phyloP scores from a whole-genome alignment of 306 rosid genomes.

The Fragaria iinumae region DNA sequence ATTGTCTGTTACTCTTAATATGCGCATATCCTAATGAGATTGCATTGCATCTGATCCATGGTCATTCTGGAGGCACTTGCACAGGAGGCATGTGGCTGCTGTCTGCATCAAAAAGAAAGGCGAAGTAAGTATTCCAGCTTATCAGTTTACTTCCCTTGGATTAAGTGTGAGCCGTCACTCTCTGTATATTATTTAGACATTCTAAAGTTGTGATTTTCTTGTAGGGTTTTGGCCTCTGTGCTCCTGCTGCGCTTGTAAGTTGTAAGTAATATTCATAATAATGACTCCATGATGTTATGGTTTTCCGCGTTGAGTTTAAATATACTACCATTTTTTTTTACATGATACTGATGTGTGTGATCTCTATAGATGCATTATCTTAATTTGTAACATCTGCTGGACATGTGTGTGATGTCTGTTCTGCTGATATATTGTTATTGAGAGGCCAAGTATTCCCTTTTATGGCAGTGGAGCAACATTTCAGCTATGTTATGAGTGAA shows the following conservation, averaged over 20 bases:
- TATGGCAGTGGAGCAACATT: background rate
- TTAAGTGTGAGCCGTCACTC: background rate
- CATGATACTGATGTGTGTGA: background rate
- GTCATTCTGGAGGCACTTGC: slow-evolving; percentile 66
- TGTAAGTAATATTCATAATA: slow-evolving; percentile 37
- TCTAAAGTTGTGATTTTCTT: slow-evolving; percentile 5
- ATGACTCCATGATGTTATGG: background rate
- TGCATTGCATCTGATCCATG: slow-evolving; percentile 83
- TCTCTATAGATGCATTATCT: background rate
- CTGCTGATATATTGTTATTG: background rate
- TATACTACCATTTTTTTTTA: background rate
- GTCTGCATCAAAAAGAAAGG: slow-evolving; percentile 36
- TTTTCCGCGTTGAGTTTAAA: background rate
- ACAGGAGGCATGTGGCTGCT: slow-evolving; percentile 52
- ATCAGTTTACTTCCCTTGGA: background rate
- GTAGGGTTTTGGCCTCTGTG: slow-evolving; percentile 31
- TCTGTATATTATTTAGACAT: background rate
- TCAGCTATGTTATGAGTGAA: background rate
- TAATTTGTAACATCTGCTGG: background rate
- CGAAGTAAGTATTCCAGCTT: slow-evolving; percentile 48
- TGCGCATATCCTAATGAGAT: slow-evolving; percentile 57
- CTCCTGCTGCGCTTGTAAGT: slow-evolving; percentile 11
- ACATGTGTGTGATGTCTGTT: background rate
- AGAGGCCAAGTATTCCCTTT: background rate
- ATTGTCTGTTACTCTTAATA: slow-evolving; percentile 18